Base-by-base conservation (phyloP, 1,284 basidiomycete genomes). In the Moniliella sp. region DNA sequence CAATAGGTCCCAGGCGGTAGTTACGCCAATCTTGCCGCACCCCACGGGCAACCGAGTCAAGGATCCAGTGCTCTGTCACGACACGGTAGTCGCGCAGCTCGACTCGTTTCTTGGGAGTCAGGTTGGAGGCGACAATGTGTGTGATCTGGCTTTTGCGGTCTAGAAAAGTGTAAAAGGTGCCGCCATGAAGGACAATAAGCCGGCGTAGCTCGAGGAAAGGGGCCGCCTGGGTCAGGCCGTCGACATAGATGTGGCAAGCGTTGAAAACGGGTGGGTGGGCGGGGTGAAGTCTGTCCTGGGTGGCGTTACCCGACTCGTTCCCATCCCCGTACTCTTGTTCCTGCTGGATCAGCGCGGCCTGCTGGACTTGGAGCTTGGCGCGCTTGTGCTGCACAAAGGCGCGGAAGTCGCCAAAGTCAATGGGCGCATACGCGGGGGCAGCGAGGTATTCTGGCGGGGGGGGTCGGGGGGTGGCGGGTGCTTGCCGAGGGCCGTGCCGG, bases 31-130 rank as follows among this genome's bases (percentile, higher is more conserved):
- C 71, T 1, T 82, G 67, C n/a, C 86, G 65, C 5, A 63, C 60
- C 0, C 73, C 74, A 5, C 67, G 67, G 35, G 71, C 64, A 16
- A 70, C 70, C 43, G 78, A 82, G 17, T 83, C 71, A 7, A 76
- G 64, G 5, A 97, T 67, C 83, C 86, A 97, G 37, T 75, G 75
- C 0, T 83, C 82, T 19, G 66, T 67, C 17, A 79, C 82, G 8
- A 93, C 75, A 52, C 81, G 86, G 72, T 88, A 78, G 32, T 75
- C 63, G 51, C 76, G 71, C 61, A 86, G 91, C 47, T 91, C 83
- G 28, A 71, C 70, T 29, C 81, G 69, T 62, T 94, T 94, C 32
- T 74, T 74, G 0, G 82, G 75, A 0, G 88, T 93, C 18, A 97
- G 68, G 14, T 79, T 76, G 36, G 75, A 78, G 0, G 88, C 86